Base-by-base conservation (phyloP, 805 yeast species). In the Yamadazyma insecticola region DNA sequence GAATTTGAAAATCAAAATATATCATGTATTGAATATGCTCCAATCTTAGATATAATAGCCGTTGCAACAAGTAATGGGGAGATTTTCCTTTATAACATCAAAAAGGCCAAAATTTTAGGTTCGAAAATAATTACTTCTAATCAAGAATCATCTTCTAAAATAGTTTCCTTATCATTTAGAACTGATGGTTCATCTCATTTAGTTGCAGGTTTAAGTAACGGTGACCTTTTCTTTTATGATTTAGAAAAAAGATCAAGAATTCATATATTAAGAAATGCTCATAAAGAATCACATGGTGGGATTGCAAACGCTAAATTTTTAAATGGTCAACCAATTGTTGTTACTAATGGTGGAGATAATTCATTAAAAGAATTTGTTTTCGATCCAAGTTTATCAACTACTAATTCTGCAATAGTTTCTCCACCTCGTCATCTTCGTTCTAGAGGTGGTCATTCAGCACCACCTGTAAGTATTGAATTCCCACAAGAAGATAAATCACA, bases 401-500 rank as follows among this genome's bases (percentile, higher is more conserved):
- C 80, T 4, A 74, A 78, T 43, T 47, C 74, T 1, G 65, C 80
- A 2, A 76, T 86, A 19, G 80, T 84, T 4, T 76, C 88, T 9
- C 95, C 96, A 1, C 97, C 98, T 25, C 79, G 98, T 50, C 77
- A 80, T 38, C 67, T 94, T 47, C 76, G 98, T 54, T 83, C 95
- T 1, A 75, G 98, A 52, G 97, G 97, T 47, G 99, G 99, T n/a
- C 98, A 92, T 55, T 77, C 95, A 4, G 81, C 84, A 18, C 95
- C 98, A 3, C 94, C 97, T 2, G 69, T 81, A 0, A 52, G 75
- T 4, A 76, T 92, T 24, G 63, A 66, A 15, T 92, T 92, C 57
- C 85, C 94, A 4, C 82, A 83, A 45, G 78, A 76, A 29, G 77
- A 77, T 28, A 67, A 63, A 35, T 78, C 95, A 2, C 98, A 94